Base-by-base conservation (phyloP, 108 stramenopile genomes). In the Nitzschia sp. region DNA sequence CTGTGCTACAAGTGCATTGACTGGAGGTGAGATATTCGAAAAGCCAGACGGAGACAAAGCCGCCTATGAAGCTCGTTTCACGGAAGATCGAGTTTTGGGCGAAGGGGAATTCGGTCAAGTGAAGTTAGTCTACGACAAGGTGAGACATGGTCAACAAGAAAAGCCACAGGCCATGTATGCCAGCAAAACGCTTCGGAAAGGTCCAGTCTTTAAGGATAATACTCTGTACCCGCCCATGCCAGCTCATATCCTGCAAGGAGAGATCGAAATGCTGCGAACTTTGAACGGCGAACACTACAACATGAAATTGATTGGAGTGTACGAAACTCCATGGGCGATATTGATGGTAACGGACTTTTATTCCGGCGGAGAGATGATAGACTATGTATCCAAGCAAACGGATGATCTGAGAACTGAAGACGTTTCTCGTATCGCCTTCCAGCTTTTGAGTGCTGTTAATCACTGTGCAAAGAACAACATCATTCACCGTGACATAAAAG, bases 81-180 rank as follows among this genome's bases (percentile, higher is more conserved):
- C 73, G 32, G 88, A 89, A 50, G 66, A 78, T 38, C 75, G 72
- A 30, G 56, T 84, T 1, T 68, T 92, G 9, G 91, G 91, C 0
- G 73, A 86, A 64, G 91, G 91, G 8, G 82, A 87, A 66, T 92
- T 92, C 67, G 91, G 91, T 13, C 64, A 76, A 16, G 91, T 92
- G 35, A 89, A 84, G 48, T 45, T 92, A 46, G 83, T 86, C 3
- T 75, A 83, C 61, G 88, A 89, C 47, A 48, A 26, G 15, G 30
- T 15, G 3, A 34, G n/a, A 53, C 35, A 11, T 4, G 23, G 54
- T 25, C 2, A 5, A 22, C n/a, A 52, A 33, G 32, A 50, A 30
- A 31, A 65, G 31, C 38, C 38, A 6, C 6, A 41, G 38, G 38
- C 38, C 13, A 41, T 41, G 38, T 31, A 57, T 31, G 91, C 91